A percentile compares a stretch with the other conserved stretches of the same genome.
phyloP scores from a whole-genome alignment of 2,329 filamentous ascomycete species.

The Aspergillus calidoustus region DNA sequence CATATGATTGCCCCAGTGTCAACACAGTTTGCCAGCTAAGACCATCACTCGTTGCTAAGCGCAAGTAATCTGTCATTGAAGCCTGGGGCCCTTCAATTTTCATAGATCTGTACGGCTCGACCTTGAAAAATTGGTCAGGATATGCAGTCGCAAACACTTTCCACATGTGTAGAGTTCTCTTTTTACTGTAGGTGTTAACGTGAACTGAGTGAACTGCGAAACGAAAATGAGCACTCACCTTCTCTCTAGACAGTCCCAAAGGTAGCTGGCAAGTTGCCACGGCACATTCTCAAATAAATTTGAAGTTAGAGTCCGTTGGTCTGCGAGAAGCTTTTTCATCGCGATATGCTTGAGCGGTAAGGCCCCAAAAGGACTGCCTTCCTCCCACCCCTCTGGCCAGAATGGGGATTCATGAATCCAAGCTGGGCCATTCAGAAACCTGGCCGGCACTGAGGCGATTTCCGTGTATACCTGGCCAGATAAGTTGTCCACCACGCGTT shows the following conservation, averaged over 20 bases:
- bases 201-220: not conserved
- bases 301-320: slow-evolving; percentile 42
- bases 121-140: slow-evolving; percentile 37
- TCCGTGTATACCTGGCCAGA: slow-evolving; percentile 26
- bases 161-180: slow-evolving; percentile 49
- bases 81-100: slow-evolving; percentile 35
- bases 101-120: slow-evolving; percentile 36
- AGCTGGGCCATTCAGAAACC: slow-evolving; percentile 30
- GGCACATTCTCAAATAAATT: slow-evolving; percentile 44
- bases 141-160: slow-evolving; percentile 47
- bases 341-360: slow-evolving; percentile 41
- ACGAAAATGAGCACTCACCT: slow-evolving; percentile 34
- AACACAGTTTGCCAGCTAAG: slow-evolving; percentile 42
- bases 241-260: slow-evolving; percentile 44
- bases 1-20: slow-evolving; percentile 38
- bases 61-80: slow-evolving; percentile 41
- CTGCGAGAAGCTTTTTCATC: slow-evolving; percentile 35
- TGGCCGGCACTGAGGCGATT: not conserved
- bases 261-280: slow-evolving; percentile 43
- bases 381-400: slow-evolving; percentile 33
- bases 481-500: slow-evolving; percentile 10
- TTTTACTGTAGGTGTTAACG: slow-evolving; percentile 30
- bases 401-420: slow-evolving; percentile 48
- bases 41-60: slow-evolving; percentile 36
- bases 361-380: slow-evolving; percentile 31